Evolutionary conservation across 176 grass and related monocot species (phyloP).

Genomic region (Elaeis guineensis): DNA sequence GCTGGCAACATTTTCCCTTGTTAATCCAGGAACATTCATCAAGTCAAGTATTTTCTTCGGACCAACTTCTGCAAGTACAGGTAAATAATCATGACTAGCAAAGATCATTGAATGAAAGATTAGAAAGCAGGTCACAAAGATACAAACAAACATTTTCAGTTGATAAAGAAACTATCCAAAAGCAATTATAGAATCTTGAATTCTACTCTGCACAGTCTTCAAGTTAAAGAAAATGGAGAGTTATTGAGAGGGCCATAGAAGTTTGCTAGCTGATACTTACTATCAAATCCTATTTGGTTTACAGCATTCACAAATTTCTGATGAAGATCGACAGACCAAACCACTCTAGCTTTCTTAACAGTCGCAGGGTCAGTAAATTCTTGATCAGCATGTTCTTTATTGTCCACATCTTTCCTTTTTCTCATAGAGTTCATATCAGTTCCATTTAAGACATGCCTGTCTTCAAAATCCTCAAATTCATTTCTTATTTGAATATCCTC

Average conservation of each 20-base stretch:
- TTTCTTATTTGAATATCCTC: slow-evolving; percentile 68
- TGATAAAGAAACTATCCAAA: too few relatives aligned
- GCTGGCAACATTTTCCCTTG: slow-evolving; percentile 98
- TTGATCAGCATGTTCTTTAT: slow-evolving; percentile 57
- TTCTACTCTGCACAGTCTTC: too few relatives aligned
- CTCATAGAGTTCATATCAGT: slow-evolving; percentile 29
- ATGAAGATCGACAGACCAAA: slow-evolving; percentile 98
- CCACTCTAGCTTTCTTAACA: slow-evolving; percentile 89
- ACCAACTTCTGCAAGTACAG: slow-evolving; percentile 73
- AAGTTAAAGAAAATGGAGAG: too few relatives aligned
- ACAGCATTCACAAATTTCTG: slow-evolving; percentile 97
- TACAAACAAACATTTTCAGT: background rate
- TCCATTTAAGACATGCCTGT: slow-evolving; percentile 47
- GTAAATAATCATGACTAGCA: background rate
- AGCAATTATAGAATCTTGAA: too few relatives aligned
- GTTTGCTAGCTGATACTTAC: slow-evolving; percentile 41
- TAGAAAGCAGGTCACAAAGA: too few relatives aligned
- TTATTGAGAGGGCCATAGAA: too few relatives aligned
- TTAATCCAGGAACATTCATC: slow-evolving; percentile 90
- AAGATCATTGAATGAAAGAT: too few relatives aligned
- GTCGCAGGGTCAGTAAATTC: slow-evolving; percentile 54
- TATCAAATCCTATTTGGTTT: slow-evolving; percentile 99
- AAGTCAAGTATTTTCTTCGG: slow-evolving; percentile 97
- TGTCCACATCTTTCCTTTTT: slow-evolving; percentile 72
- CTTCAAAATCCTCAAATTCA: slow-evolving; percentile 57